Percentiles rank a stretch among this genome's conserved stretches.
Conservation (phyloP, 139 green algal species). For the Axilococcus clingmanii region DNA sequence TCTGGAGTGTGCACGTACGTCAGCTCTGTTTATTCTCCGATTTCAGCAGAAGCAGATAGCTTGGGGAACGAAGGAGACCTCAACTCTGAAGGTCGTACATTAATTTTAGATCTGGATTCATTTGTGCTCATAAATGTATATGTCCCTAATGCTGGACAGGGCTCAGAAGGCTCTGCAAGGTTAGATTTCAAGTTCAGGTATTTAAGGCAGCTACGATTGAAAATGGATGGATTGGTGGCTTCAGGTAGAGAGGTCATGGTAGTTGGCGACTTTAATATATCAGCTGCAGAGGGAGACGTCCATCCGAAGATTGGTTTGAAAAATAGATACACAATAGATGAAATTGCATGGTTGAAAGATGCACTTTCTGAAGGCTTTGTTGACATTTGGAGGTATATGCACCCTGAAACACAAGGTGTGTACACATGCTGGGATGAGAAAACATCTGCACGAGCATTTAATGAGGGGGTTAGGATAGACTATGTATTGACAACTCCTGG, state of each 20-base stretch:
- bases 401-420: constrained; percentile 6
- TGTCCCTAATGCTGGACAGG: constrained; percentile 66
- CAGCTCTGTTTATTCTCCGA: constrained; percentile 3
- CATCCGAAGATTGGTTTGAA: constrained; percentile 24
- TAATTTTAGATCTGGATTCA: constrained; percentile 20
- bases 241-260: constrained; percentile 37
- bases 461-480: constrained; percentile 61
- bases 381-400: constrained; percentile 47
- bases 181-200: constrained; percentile 53
- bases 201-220: constrained; percentile 33
- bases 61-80: constrained; percentile 30
- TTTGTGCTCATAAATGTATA: constrained; percentile 76
- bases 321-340: constrained; percentile 23
- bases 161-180: constrained; percentile 19
- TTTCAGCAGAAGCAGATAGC: constrained; percentile 23
- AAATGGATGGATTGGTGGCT: constrained; percentile 26
- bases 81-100: constrained; percentile 18
- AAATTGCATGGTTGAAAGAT: constrained; percentile 18
- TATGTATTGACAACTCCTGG: constrained; percentile 39
- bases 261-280: constrained; percentile 58
- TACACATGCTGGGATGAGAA: constrained; percentile 52
- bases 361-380: constrained; percentile 19
- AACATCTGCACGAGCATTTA: constrained; percentile 56
- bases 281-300: constrained; percentile 28
- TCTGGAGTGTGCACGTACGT: constrained; percentile 30